phyloP scores from a whole-genome alignment of 2,329 filamentous ascomycete genomes.

The Colletotrichum acutatum region DNA sequence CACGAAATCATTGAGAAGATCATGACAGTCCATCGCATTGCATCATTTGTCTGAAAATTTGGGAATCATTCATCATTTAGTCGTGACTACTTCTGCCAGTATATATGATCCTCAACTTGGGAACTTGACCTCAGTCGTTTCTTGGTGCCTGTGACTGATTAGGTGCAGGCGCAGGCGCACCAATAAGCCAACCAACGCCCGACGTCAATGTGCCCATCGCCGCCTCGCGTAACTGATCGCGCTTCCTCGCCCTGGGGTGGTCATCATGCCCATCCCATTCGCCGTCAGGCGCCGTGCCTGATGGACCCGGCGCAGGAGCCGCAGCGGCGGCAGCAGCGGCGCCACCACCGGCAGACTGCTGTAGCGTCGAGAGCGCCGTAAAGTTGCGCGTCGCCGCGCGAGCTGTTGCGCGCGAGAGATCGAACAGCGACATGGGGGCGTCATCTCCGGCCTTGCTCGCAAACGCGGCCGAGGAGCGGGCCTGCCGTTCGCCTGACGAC shows the following conservation, averaged over 20 bases:
- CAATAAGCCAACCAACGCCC: constrained; percentile 75
- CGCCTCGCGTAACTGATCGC: constrained; percentile 76
- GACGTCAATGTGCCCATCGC: constrained; percentile 75
- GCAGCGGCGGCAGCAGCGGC: neutral
- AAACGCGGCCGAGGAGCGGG: constrained; percentile 48
- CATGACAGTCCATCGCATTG: neutral
- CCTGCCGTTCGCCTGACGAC: constrained; percentile 36
- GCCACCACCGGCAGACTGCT: constrained; percentile 50
- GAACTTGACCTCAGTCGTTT: constrained; percentile 38
- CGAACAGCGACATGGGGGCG: constrained; percentile 73
- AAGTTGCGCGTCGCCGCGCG: constrained; percentile 69
- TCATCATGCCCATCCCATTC: constrained; percentile 37
- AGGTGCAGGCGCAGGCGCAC: constrained; percentile 66
- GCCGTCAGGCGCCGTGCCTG: constrained; percentile 19
- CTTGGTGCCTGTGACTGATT: constrained; percentile 43
- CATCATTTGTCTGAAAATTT: neutral
- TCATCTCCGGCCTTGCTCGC: constrained; percentile 63
- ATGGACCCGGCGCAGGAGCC: neutral
- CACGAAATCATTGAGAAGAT: neutral
- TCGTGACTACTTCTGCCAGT: neutral
- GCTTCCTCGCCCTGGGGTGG: constrained; percentile 67
- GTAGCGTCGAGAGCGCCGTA: constrained; percentile 64
- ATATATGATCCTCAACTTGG: neutral
- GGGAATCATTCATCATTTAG: neutral
- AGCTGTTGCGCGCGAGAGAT: constrained; percentile 71